These are phyloP conservation scores for Reticulascus tulasneorum DNA, from an alignment of 2,329 filamentous ascomycete species.

Conservation along the genomic window DNA sequence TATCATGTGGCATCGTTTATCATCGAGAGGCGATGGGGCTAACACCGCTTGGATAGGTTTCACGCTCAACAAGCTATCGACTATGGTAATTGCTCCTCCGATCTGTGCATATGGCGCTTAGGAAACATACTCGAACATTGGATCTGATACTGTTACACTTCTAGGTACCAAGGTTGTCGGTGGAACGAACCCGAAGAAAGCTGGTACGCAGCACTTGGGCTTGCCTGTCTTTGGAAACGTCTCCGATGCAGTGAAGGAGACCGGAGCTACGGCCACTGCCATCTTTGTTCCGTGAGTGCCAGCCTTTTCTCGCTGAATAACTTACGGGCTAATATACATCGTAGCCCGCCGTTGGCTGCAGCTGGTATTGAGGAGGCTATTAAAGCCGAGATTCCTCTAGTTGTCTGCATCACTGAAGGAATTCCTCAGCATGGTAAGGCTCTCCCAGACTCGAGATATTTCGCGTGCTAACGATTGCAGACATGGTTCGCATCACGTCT, in stretches of 20 bases:
- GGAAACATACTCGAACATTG: conserved; percentile 1
- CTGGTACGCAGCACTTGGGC: conserved; percentile 82
- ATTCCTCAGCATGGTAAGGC: conserved; percentile 91
- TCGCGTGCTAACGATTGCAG: conserved; percentile 36
- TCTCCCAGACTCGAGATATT: neutral
- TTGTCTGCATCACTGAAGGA: conserved; percentile 97
- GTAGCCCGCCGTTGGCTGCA: conserved; percentile 83
- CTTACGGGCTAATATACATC: conserved; percentile 33
- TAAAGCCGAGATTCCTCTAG: conserved; percentile 84
- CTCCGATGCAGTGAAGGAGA: conserved; percentile 81
- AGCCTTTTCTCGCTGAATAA: conserved; percentile 59
- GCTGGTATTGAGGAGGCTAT: conserved; percentile 96
- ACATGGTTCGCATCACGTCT: conserved; percentile 98
- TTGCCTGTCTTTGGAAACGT: conserved; percentile 92
- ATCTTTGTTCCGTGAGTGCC: conserved; percentile 96
- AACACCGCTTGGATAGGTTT: conserved; percentile 58
- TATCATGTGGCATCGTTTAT: conserved; percentile 1
- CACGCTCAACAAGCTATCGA: conserved; percentile 97
- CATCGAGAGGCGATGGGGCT: conserved; percentile 1
- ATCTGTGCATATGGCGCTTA: conserved; percentile 1
- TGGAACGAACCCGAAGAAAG: conserved; percentile 99
- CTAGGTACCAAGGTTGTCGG: conserved; percentile 94
- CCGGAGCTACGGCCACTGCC: conserved; percentile 84
- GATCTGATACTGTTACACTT: conserved; percentile 25
- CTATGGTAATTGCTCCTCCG: conserved; percentile 60